phyloP scores from a whole-genome alignment of 768 basidiomycete species.

The Harrya chromipes region DNA sequence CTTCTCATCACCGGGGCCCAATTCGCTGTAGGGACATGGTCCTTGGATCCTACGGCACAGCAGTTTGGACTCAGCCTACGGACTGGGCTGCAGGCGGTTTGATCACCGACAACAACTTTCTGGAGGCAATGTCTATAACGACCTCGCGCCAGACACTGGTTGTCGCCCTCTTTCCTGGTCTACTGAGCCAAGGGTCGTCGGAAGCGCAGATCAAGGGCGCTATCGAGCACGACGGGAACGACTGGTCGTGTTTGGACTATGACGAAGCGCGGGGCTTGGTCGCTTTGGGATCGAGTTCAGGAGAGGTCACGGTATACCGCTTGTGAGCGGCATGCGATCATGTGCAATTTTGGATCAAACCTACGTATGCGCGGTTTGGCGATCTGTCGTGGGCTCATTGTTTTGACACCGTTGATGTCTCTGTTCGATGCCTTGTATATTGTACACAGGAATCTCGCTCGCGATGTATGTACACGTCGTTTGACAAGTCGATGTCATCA shows the following conservation, averaged over 20 bases:
- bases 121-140: constrained; percentile 13
- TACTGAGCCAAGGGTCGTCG: constrained; percentile 12
- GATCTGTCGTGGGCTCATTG: no score
- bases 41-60: constrained; percentile 55
- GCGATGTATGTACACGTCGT: no score
- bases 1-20: constrained; percentile 42
- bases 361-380: no score
- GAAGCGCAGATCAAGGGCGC: constrained; percentile 30
- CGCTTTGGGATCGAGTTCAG: constrained; percentile 49
- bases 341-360: no score
- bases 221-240: constrained; percentile 28
- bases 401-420: no score
- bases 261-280: constrained; percentile 55
- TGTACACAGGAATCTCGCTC: no score
- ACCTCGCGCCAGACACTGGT: constrained; percentile 41
- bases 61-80: constrained; percentile 60
- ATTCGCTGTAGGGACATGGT: constrained; percentile 53
- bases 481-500: no score
- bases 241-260: constrained; percentile 60
- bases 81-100: constrained; percentile 42
- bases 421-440: no score
- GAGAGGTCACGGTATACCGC: constrained; percentile 39
- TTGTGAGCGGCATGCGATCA: constrained; percentile 12
- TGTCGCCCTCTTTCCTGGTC: constrained; percentile 49
- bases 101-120: constrained; percentile 22